Conservation (phyloP, 495 filamentous ascomycete genomes). For the Parathielavia hyrcaniae region DNA sequence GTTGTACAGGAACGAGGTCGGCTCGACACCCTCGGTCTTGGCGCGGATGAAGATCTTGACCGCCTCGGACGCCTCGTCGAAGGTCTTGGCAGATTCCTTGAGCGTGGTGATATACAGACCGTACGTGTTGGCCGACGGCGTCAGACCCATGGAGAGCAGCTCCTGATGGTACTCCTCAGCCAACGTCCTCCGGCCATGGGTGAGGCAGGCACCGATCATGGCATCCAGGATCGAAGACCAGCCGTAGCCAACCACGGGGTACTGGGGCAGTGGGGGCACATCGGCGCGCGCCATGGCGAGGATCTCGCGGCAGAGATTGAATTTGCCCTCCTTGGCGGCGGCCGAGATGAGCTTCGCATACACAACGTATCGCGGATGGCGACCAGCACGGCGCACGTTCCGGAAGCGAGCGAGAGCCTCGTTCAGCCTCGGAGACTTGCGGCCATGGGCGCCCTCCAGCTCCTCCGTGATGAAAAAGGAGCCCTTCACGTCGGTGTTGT, state of each 20-base stretch:
- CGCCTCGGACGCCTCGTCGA: slow-evolving; percentile 93
- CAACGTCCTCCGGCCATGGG: slow-evolving; percentile 66
- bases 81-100: slow-evolving; percentile 93
- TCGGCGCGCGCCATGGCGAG: slow-evolving; percentile 80
- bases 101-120: slow-evolving; percentile 97
- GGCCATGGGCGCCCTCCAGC: slow-evolving; percentile 66
- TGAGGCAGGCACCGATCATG: slow-evolving; percentile 91
- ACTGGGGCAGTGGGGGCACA: slow-evolving; percentile 74
- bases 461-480: slow-evolving; percentile 83
- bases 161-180: slow-evolving; percentile 87
- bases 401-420: slow-evolving; percentile 77
- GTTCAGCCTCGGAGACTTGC: slow-evolving; percentile 63
- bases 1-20: slow-evolving; percentile 95
- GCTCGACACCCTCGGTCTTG: slow-evolving; percentile 88
- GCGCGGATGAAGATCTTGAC: slow-evolving; percentile 95
- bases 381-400: slow-evolving; percentile 86
- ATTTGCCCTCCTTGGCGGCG: slow-evolving; percentile 73
- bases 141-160: slow-evolving; percentile 75
- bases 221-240: slow-evolving; percentile 93
- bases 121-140: slow-evolving; percentile 94
- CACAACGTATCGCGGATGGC: slow-evolving; percentile 89
- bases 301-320: slow-evolving; percentile 78
- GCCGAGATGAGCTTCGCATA: slow-evolving; percentile 91
- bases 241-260: slow-evolving; percentile 79
- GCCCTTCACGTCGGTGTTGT: slow-evolving; percentile 84